Conservation (phyloP, 2,329 filamentous ascomycete genomes). For the Ascochyta pisi region DNA sequence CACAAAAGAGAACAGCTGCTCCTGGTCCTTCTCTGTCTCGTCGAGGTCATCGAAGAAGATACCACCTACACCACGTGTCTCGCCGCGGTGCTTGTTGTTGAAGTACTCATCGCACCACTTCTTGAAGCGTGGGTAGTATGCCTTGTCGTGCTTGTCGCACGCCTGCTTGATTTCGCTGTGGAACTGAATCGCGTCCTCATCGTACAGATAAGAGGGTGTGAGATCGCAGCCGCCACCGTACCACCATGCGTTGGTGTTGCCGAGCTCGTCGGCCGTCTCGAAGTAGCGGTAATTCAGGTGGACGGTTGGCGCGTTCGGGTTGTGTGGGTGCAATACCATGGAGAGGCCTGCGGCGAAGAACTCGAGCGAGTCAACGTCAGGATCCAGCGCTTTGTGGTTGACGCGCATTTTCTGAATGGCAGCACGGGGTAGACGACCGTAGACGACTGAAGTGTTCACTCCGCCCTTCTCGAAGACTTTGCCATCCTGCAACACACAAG, state of each 20-base stretch:
- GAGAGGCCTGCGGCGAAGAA: constrained; percentile 96
- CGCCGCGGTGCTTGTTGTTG: constrained; percentile 86
- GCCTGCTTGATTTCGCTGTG: constrained; percentile 90
- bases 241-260: constrained; percentile 90
- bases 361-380: constrained; percentile 79
- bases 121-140: constrained; percentile 94
- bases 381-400: constrained; percentile 89
- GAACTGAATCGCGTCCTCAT: constrained; percentile 97
- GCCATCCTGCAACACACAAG: constrained; percentile 92
- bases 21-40: constrained; percentile 81
- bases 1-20: constrained; percentile 88
- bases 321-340: constrained; percentile 89
- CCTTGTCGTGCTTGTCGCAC: constrained; percentile 91
- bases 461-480: constrained; percentile 98
- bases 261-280: constrained; percentile 87
- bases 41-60: constrained; percentile 99
- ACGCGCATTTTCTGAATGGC: constrained; percentile 85
- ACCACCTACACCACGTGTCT: constrained; percentile 86
- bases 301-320: constrained; percentile 96
- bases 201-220: constrained; percentile 92
- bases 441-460: constrained; percentile 93
- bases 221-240: constrained; percentile 95
- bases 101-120: constrained; percentile 99
- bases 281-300: constrained; percentile 99
- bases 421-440: constrained; percentile 84